Percentiles rank a stretch among this genome's conserved stretches.
Evolutionary conservation across 2,329 filamentous ascomycete species (phyloP).

Genomic region (Botryotinia narcissicola): DNA sequence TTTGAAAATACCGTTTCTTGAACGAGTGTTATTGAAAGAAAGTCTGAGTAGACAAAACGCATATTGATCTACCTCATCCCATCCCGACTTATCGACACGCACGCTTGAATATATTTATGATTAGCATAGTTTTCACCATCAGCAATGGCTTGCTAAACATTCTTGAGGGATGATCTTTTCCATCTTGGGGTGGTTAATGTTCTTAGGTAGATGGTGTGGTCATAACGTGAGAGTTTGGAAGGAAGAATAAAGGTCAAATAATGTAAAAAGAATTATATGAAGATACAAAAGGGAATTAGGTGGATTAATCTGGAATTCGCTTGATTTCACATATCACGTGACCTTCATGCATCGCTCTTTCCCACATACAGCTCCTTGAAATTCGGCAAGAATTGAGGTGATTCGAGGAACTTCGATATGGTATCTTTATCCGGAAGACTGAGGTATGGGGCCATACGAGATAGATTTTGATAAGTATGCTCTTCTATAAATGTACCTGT

Average conservation of each 20-base stretch:
- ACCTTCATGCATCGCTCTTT: too few relatives aligned
- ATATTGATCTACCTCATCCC: neutral
- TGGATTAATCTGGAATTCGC: too few relatives aligned
- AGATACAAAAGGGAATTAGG: too few relatives aligned
- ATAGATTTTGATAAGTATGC: neutral
- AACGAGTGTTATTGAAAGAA: too few relatives aligned
- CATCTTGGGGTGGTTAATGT: accelerated
- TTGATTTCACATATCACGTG: too few relatives aligned
- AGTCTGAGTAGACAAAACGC: neutral
- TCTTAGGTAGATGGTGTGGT: neutral
- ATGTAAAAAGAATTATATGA: too few relatives aligned
- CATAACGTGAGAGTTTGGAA: neutral
- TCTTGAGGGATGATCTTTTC: neutral
- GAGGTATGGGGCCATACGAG: neutral
- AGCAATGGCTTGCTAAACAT: neutral
- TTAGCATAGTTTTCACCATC: neutral
- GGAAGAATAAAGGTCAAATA: too few relatives aligned
- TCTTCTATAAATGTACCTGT: too few relatives aligned
- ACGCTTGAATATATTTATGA: neutral
- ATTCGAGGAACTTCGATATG: neutral
- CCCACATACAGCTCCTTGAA: neutral
- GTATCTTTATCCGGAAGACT: neutral
- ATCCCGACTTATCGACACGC: neutral
- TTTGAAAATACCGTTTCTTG: too few relatives aligned
- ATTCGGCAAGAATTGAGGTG: neutral